These are phyloP conservation scores for Psilocybe cyanescens DNA, from an alignment of 768 basidiomycete genomes.

Conservation along the genomic window DNA sequence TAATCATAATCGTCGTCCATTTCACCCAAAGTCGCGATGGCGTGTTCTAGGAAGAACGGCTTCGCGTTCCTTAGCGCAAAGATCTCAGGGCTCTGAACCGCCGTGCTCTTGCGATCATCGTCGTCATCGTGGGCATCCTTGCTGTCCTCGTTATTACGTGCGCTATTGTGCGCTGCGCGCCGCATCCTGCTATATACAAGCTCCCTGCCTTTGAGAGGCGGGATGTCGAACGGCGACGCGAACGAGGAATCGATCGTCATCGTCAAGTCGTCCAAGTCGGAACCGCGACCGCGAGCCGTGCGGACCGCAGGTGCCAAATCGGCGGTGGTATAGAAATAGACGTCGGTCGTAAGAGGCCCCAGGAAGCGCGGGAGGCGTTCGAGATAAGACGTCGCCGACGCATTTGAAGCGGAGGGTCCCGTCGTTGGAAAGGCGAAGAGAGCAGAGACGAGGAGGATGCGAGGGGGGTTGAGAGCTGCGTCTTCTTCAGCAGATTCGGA, in stretches of 20 bases:
- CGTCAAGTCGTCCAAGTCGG: conserved; percentile 18
- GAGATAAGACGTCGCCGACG: neutral
- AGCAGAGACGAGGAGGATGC: conserved; percentile 57
- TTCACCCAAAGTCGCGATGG: conserved; percentile 28
- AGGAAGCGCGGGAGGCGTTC: conserved; percentile 20
- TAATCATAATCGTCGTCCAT: conserved; percentile 45
- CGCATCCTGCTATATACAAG: conserved; percentile 41
- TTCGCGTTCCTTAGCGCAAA: conserved; percentile 60
- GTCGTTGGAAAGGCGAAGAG: conserved; percentile 45
- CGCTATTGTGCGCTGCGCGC: too few species aligned
- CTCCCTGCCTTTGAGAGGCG: conserved; percentile 41
- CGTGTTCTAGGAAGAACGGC: conserved; percentile 53
- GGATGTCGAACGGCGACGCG: conserved; percentile 48
- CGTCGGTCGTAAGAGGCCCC: conserved; percentile 44
- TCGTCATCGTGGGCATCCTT: conserved; percentile 27
- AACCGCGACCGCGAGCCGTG: conserved; percentile 28
- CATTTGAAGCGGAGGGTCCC: neutral
- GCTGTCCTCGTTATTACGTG: too few species aligned
- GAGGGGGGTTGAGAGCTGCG: neutral
- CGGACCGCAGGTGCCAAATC: conserved; percentile 36
- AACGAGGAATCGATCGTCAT: conserved; percentile 51
- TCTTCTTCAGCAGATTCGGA: neutral
- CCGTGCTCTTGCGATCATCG: too few species aligned
- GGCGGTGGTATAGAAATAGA: conserved; percentile 57
- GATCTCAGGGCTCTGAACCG: conserved; percentile 44